Base-by-base conservation (phyloP, 306 rosid species). In the Senna tora region DNA sequence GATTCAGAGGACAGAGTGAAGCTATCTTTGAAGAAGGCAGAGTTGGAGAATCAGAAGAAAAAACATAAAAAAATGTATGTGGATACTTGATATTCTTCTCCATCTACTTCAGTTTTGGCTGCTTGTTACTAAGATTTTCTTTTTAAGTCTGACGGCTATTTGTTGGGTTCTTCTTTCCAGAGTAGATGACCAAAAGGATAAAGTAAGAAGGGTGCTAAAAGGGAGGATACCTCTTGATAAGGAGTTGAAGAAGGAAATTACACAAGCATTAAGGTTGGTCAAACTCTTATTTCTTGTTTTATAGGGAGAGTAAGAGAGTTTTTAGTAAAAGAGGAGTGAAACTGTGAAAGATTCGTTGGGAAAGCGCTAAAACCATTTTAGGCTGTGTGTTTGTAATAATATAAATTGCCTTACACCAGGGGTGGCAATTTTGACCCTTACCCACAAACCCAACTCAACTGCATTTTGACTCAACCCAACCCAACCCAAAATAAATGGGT, bases 211-310 rank as follows among this genome's bases (percentile, higher is more conserved):
- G 72, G 96, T 83, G 65, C 86, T 94, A 50, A 91, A 87, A 72
- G 98, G 97, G 67, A 89, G 97, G 82, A 75, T 94, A 68, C 98
- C 98, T 82, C 71, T 71, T 9, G 98, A 91, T 71, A 91, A 91
- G 83, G 98, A 94, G 71, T 66, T 94, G 86, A 91, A 86, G 80
- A 87, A 67, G 75, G 98, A 94, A 84, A 78, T 94, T 62, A 72
- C 82, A 49, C 88, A 81, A 61, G 92, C 86, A 52, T 33, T 79
- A 82, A 89, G 97, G 98, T 93, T 80, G 52, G 84, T 79, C 43
- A 67, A 75, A 54, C 46, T 47, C 50, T 66, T 54, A 55, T 17
- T 61, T 61, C 49, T 5, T 20, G 32, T 43, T 62, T 62, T 11
- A 10, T 46, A 9, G 45, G 9, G 42, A 28, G 9, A 25, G 16